phyloP scores from a whole-genome alignment of 139 green algal genomes.

The Haematococcus lacustris region DNA sequence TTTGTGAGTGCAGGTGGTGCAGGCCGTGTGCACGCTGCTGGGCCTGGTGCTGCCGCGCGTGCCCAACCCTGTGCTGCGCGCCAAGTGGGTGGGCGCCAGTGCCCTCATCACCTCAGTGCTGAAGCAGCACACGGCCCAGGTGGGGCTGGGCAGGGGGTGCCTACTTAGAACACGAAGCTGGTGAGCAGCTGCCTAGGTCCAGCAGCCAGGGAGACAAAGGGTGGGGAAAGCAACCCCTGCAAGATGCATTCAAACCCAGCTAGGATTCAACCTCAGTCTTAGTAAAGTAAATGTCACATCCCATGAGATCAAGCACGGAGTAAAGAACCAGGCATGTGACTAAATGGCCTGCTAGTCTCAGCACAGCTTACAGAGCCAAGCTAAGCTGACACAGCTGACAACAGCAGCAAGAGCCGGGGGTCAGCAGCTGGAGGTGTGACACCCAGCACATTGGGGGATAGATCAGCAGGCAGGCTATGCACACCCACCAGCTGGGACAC shows the following conservation, averaged over 20 bases:
- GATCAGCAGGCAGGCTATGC: too few species aligned
- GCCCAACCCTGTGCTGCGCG: constrained; percentile 48
- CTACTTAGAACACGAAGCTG: neutral
- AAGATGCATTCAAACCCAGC: neutral
- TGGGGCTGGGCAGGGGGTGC: neutral
- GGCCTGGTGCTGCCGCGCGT: constrained; percentile 42
- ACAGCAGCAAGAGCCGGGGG: too few species aligned
- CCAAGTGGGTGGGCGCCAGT: constrained; percentile 39
- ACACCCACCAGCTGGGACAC: too few species aligned
- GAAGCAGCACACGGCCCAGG: constrained; percentile 31
- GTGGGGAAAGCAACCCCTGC: neutral
- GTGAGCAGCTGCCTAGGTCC: neutral
- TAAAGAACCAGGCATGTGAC: too few species aligned
- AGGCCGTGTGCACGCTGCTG: constrained; percentile 63
- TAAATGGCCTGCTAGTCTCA: too few species aligned
- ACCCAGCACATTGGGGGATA: too few species aligned
- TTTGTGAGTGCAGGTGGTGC: constrained; percentile 34
- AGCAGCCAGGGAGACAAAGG: neutral
- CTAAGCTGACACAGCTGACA: too few species aligned
- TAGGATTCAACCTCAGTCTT: too few species aligned
- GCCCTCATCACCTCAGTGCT: constrained; percentile 37
- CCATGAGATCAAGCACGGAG: too few species aligned
- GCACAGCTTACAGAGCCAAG: too few species aligned
- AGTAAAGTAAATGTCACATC: too few species aligned
- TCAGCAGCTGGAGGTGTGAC: too few species aligned